phyloP scores from a whole-genome alignment of 441 rosid species.

The Cnidoscolus chayamansa region DNA sequence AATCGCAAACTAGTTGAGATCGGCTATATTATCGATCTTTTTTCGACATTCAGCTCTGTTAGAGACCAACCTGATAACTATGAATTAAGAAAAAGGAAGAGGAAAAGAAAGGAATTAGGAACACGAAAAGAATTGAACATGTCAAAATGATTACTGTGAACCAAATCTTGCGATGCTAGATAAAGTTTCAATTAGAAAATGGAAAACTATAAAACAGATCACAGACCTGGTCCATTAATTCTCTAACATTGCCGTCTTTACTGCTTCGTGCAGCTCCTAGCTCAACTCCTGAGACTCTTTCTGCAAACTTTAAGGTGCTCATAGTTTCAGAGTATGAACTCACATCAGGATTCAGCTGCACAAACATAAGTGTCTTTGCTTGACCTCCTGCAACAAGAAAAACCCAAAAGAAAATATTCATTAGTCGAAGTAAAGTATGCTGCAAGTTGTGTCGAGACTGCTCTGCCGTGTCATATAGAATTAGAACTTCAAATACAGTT shows the following conservation, averaged over 20 bases:
- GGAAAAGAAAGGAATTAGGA: too few relatives aligned
- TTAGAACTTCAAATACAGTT: neutral
- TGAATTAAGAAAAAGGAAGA: too few relatives aligned
- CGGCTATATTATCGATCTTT: too few relatives aligned
- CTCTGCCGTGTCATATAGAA: neutral
- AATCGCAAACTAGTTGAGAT: too few relatives aligned
- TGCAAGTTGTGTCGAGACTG: neutral
- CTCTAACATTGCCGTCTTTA: constrained; percentile 79
- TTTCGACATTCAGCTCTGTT: neutral
- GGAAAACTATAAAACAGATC: neutral
- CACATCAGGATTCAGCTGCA: constrained; percentile 89
- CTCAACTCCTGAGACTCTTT: constrained; percentile 95
- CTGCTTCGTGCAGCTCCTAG: constrained; percentile 84
- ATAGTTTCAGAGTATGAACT: constrained; percentile 77
- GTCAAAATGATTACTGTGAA: too few relatives aligned
- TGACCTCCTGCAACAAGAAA: constrained; percentile 66
- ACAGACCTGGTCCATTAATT: constrained; percentile 85
- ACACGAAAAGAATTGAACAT: too few relatives aligned
- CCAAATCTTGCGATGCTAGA: too few relatives aligned
- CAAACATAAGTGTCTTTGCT: constrained; percentile 94
- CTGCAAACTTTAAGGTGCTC: constrained; percentile 91
- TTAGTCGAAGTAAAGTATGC: neutral
- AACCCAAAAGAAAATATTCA: neutral
- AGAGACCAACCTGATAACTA: neutral
- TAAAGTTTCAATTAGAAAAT: neutral